Evolutionary conservation across 202 grass and related monocot genomes (phyloP).

Genomic region (Schoenoplectus tabernaemontani): DNA sequence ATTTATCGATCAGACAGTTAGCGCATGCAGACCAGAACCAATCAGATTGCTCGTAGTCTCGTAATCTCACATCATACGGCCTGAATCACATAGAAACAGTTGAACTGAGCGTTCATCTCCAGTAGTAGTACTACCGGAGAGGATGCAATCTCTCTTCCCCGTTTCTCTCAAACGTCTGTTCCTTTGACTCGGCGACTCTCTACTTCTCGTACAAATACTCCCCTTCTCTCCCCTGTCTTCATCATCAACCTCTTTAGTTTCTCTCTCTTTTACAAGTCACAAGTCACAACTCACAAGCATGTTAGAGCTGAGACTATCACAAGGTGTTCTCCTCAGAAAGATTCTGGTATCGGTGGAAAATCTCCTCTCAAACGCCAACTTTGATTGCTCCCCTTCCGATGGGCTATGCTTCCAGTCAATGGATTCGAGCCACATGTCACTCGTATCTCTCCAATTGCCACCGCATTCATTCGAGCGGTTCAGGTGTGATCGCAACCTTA

Average conservation of each 20-base stretch:
- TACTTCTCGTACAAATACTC: neutral
- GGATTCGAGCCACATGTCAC: constrained; percentile 29
- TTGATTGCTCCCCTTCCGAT: constrained; percentile 16
- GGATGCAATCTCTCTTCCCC: neutral
- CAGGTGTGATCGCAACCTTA: constrained; percentile 24
- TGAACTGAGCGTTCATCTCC: neutral
- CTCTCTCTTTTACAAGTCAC: neutral
- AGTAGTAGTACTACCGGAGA: neutral
- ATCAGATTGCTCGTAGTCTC: neutral
- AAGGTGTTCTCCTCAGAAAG: constrained; percentile 27
- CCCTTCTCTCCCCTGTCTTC: neutral
- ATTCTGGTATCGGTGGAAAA: constrained; percentile 24
- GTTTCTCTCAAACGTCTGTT: neutral
- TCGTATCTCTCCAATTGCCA: constrained; percentile 24
- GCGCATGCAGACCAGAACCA: neutral
- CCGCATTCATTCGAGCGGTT: constrained; percentile 20
- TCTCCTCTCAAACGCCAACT: constrained; percentile 28
- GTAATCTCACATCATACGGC: neutral
- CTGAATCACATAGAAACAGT: neutral
- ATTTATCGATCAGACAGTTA: neutral
- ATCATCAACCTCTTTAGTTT: neutral
- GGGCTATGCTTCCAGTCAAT: constrained; percentile 29
- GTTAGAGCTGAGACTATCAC: constrained; percentile 23
- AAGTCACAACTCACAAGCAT: too few species aligned
- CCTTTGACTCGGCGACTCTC: neutral